A percentile compares a stretch with the other conserved stretches of the same genome.
phyloP scores from a whole-genome alignment of 805 yeast species.

The Ogataea henricii region DNA sequence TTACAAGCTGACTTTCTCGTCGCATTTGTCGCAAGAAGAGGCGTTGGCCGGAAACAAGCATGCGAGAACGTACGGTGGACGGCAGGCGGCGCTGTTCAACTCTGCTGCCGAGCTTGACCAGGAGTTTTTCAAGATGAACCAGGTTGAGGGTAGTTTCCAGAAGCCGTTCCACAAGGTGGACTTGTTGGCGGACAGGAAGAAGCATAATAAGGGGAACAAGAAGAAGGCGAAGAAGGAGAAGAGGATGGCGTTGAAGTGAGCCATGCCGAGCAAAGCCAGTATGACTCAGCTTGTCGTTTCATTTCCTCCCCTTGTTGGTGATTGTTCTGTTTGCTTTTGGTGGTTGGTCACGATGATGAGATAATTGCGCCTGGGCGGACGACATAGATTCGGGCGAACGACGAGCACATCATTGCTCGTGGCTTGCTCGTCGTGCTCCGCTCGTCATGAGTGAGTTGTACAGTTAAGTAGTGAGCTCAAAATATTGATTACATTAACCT shows the following conservation, averaged over 20 bases:
- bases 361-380: neutral
- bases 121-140: slow-evolving; percentile 77
- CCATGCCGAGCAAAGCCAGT: neutral
- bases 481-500: too few species aligned
- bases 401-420: too few species aligned
- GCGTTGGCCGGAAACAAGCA: slow-evolving; percentile 42
- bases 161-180: slow-evolving; percentile 71
- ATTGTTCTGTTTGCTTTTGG: too few species aligned
- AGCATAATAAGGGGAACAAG: slow-evolving; percentile 59
- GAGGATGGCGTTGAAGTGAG: slow-evolving; percentile 16
- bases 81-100: slow-evolving; percentile 74
- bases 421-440: too few species aligned
- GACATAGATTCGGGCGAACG: neutral
- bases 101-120: slow-evolving; percentile 83
- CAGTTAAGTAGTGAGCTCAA: too few species aligned
- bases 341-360: too few species aligned
- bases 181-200: slow-evolving; percentile 65
- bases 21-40: slow-evolving; percentile 62
- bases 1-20: slow-evolving; percentile 72
- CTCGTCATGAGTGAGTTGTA: neutral
- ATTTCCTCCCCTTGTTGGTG: too few species aligned
- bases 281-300: too few species aligned
- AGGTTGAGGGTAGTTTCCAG: slow-evolving; percentile 60
- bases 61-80: slow-evolving; percentile 70
- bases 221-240: slow-evolving; percentile 22